Base-by-base conservation (phyloP, 2,329 filamentous ascomycete genomes). In the Talaromyces funiculosus region DNA sequence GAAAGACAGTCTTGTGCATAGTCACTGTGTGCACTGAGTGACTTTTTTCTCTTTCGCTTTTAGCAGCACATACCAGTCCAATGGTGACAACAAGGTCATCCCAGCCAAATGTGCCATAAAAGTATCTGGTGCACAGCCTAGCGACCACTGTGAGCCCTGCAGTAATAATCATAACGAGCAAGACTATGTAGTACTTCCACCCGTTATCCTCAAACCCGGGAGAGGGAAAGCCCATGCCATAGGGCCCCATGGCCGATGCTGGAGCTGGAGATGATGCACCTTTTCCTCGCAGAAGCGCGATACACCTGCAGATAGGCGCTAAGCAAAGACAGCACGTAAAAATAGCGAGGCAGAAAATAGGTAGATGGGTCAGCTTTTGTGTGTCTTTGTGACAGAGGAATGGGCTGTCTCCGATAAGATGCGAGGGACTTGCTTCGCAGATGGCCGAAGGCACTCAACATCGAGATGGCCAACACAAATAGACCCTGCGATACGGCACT, bases 101-200 rank as follows among this genome's bases (percentile, higher is more conserved):
- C 29, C 29, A 31, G 29, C 29, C 29, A 31, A 31, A 31, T 31
- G 29, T 31, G 29, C 6, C 29, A 31, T 31, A 31, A 9, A 31
- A 53, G 49, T 53, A 53, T 37, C 49, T 53, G 29, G 31, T 37
- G 14, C 18, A 38, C 10, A 53, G 20, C 31, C 49, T 33, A 20
- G 49, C 49, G 49, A 53, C 31, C 31, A 53, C 49, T 10, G 16
- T 37, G 49, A 53, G 49, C 18, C 49, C 49, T 1, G 49, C 49
- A 53, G 16, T 18, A 14, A 37, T 53, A 16, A 53, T 22, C 49
- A 53, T 53, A 16, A 53, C 49, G 49, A 53, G 49, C 49, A 31
- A 37, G 16, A 53, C 38, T 18, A 53, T 53, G 29, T 37, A 53
- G 18, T 53, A 53, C 49, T 53, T 53, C 49, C 31, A 53, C 18